Evolutionary conservation across 176 grass and related monocot genomes (phyloP), one percentile per base, ranked within the genome.

Genomic region (Poa pratensis): DNA sequence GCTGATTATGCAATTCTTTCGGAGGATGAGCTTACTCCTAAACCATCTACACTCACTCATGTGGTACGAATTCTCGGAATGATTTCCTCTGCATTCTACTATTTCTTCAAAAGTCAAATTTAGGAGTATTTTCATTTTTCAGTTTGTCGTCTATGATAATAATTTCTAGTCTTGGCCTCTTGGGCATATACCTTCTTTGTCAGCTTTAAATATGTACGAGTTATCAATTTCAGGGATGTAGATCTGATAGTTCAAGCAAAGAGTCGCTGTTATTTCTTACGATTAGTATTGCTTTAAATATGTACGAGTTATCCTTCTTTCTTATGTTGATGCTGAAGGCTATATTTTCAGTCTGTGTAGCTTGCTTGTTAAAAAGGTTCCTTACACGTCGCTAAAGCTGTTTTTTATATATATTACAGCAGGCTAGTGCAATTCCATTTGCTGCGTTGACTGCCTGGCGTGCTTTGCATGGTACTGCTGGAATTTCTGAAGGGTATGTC

Each of bases 381-480:
- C 58, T 48, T 68, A 57, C 37, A 22, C 69, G 22, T 54, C 39
- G 15, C 20, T 55, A 28, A 27, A 3, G 64, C 11, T 53, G 32
- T 72, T 83, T 83, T 26, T 15, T 49, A 0, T 75, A 62, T 49
- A 57, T 87, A 20, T 88, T 60, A 12, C 86, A 95, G 93, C 91
- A 95, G 54, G 93, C 96, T 58, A 98, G 96, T 76, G 93, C 93
- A 71, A 98, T 98, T 67, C 96, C 96, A 0, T 98, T 95, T 86
- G 91, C 96, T 89, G 96, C 96, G 30, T 84, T 98, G 91, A 98
- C 96, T 82, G 96, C 93, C 50, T 98, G 96, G 96, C 93, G 93
- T 86, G 96, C 96, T 85, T 83, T 98, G 80, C 86, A 98, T 79
- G 75, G 91, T 88, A 95, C 91, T 19, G 89, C 93, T 90, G 82